These are phyloP conservation scores for Fusarium udum DNA, from an alignment of 2,329 filamentous ascomycete genomes.

Conservation along the genomic window DNA sequence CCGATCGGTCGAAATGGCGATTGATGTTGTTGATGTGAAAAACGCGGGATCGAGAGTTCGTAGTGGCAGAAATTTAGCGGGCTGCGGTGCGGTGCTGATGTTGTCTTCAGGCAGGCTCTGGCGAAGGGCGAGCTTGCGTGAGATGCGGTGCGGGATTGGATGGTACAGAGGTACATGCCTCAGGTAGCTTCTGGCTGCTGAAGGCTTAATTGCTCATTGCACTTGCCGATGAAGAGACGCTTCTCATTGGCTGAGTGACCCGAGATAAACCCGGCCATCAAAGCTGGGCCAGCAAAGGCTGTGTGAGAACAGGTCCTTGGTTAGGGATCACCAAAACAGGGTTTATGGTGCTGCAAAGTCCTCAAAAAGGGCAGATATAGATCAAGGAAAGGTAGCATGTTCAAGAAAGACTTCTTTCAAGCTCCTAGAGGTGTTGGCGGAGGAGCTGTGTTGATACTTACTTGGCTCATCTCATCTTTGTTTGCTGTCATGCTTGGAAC, in stretches of 20 bases:
- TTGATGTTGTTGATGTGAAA: slow-evolving; percentile 42
- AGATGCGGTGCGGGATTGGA: slow-evolving; percentile 3
- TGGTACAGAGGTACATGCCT: slow-evolving; percentile 34
- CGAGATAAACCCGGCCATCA: slow-evolving; percentile 42
- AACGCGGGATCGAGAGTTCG: slow-evolving; percentile 41
- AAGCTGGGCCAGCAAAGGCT: slow-evolving; percentile 36
- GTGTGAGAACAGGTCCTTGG: slow-evolving; percentile 14
- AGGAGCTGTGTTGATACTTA: slow-evolving; percentile 35
- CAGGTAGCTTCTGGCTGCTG: slow-evolving; percentile 24
- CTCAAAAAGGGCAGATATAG: not conserved
- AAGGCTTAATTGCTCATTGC: not conserved
- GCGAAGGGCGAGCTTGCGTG: slow-evolving; percentile 29
- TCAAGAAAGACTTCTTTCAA: slow-evolving; percentile 38
- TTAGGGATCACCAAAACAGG: slow-evolving; percentile 21
- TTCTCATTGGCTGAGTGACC: slow-evolving; percentile 27
- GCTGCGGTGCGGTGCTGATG: slow-evolving; percentile 42
- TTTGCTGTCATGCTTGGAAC: slow-evolving; percentile 30
- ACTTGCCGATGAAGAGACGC: not conserved
- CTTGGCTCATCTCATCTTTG: slow-evolving; percentile 24
- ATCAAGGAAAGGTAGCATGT: not conserved
- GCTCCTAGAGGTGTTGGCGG: slow-evolving; percentile 17
- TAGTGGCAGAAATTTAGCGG: slow-evolving; percentile 46
- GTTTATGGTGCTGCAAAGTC: not conserved
- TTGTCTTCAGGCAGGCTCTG: slow-evolving; percentile 40
- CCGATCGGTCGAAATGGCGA: slow-evolving; percentile 31